Base-by-base conservation (phyloP, 257 asterid species). In the Prunella vulgaris region DNA sequence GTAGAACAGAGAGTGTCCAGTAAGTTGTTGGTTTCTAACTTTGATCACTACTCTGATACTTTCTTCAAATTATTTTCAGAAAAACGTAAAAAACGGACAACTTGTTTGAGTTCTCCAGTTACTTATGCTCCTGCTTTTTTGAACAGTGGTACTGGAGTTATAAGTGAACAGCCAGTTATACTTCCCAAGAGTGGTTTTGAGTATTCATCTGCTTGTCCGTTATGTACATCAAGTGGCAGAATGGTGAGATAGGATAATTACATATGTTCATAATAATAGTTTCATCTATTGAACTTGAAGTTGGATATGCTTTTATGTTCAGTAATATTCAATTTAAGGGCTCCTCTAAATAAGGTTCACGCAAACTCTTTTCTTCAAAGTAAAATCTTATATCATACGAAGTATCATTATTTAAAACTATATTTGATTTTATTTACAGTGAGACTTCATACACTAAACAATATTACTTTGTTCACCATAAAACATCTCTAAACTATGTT, bases 101-200 rank as follows among this genome's bases (percentile, higher is more conserved):
- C 13, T 32, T 30, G 12, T 57, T 12, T 15, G 0, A 38, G n/a
- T 44, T 52, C 44, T 53, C 57, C 6, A n/a, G 22, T 58, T 58
- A 33, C 38, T 18, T 9, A 35, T 32, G 14, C 66, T 4, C 65
- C 9, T 35, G 42, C 64, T 2, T 57, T 68, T 65, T 42, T 40
- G 13, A 64, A 28, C 77, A 91, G 98, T 77, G 97, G 97, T 28
- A 67, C 71, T 22, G 98, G 98, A 49, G 98, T 92, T 57, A 85
- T 90, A 51, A 96, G 97, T 13, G 96, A 92, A 81, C 97, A 92
- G 66, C 98, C 98, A 3, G 98, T 88, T 53, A 76, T 92, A 79
- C 96, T 88, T 83, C 97, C 96, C 60, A 85, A 85, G 18, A 82
- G 88, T 10, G 83, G 96, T 48, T 90, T 92, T 60, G 96, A 92